A percentile compares a stretch with the other conserved stretches of the same genome.
These are phyloP conservation scores for Cubamyces lactineus DNA, from an alignment of 768 basidiomycete species.

Conservation along the genomic window DNA sequence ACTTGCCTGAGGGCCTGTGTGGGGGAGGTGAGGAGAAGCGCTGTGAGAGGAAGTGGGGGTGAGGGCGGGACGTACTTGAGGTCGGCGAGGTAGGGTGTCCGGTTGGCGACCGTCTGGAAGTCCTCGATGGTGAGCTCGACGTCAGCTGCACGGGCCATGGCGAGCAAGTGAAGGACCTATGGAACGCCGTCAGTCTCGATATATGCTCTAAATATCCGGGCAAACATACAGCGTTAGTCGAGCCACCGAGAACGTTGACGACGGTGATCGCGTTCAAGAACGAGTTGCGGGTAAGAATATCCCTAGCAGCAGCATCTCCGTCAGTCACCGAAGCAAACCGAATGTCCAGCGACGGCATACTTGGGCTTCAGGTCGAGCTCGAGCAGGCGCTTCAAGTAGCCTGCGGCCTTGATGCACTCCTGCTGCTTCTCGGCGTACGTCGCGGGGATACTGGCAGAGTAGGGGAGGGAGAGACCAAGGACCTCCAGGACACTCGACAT, in stretches of 20 bases:
- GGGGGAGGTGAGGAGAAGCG: slow-evolving; percentile 17
- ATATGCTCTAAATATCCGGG: too few species aligned
- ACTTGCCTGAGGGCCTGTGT: slow-evolving; percentile 76
- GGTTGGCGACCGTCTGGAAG: slow-evolving; percentile 80
- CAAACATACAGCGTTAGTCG: slow-evolving; percentile 76
- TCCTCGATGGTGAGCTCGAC: slow-evolving; percentile 79
- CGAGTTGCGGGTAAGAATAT: slow-evolving; percentile 67
- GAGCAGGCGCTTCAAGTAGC: slow-evolving; percentile 73
- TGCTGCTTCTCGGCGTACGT: slow-evolving; percentile 76
- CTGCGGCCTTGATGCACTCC: slow-evolving; percentile 79
- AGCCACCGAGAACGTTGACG: slow-evolving; percentile 81
- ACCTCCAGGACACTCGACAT: slow-evolving; percentile 87
- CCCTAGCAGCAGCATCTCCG: slow-evolving; percentile 37
- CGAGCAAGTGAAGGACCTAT: slow-evolving; percentile 81
- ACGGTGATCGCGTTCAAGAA: slow-evolving; percentile 87
- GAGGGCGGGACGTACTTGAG: slow-evolving; percentile 54
- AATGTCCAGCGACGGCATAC: slow-evolving; percentile 36
- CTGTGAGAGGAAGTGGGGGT: not conserved
- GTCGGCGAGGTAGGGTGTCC: slow-evolving; percentile 84
- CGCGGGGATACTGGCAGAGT: slow-evolving; percentile 80
- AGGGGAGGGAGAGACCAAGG: slow-evolving; percentile 84
- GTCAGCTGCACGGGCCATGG: slow-evolving; percentile 83
- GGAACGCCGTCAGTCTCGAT: not conserved
- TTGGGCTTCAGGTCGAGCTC: slow-evolving; percentile 83
- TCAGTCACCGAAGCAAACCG: too few species aligned